phyloP scores from a whole-genome alignment of 2,329 filamentous ascomycete genomes.

The Albophoma yamanashiensis region DNA sequence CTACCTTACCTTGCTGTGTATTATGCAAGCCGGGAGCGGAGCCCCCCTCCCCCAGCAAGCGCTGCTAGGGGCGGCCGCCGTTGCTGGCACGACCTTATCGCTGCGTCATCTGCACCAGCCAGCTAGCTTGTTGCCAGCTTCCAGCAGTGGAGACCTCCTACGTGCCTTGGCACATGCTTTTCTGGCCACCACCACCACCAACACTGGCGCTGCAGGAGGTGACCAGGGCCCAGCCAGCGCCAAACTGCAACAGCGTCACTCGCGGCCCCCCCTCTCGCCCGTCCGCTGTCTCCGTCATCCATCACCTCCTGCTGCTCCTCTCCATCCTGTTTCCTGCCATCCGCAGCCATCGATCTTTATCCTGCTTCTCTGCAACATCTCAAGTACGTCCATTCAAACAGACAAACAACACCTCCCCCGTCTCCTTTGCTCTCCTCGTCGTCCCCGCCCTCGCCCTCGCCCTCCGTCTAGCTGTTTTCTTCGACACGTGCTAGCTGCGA shows the following conservation, averaged over 20 bases:
- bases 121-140: neutral
- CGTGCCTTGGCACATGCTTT: neutral
- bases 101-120: neutral
- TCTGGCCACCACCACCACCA: neutral
- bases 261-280: neutral
- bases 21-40: too few species aligned
- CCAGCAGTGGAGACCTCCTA: neutral
- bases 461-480: neutral
- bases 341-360: neutral
- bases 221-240: neutral
- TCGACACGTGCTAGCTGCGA: neutral
- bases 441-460: neutral
- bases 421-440: neutral
- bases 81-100: neutral
- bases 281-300: slow-evolving; percentile 3
- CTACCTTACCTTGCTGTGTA: too few species aligned
- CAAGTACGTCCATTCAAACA: neutral
- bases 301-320: neutral
- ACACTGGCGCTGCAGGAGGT: neutral
- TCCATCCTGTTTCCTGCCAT: neutral
- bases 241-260: neutral
- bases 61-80: too few species aligned
- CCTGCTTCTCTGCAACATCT: neutral
- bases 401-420: neutral
- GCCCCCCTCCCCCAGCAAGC: too few species aligned